These are phyloP conservation scores for Saccharomycopsis sp. DNA, from an alignment of 805 yeast species.

Conservation along the genomic window DNA sequence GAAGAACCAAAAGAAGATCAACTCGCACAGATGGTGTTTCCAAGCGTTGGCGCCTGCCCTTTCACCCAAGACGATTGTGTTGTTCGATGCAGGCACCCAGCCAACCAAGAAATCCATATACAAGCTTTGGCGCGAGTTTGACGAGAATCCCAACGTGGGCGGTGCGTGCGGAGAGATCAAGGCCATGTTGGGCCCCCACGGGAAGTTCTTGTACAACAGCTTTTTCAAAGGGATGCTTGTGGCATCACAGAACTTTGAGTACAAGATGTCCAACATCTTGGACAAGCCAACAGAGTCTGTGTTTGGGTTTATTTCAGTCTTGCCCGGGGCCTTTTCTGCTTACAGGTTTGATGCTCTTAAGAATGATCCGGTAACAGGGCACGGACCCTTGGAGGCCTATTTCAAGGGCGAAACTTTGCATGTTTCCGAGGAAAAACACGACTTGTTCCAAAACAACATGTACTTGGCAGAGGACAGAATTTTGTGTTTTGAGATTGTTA, in stretches of 20 bases:
- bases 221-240: slow-evolving; percentile 30
- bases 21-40: slow-evolving; percentile 63
- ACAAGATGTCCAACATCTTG: slow-evolving; percentile 56
- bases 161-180: slow-evolving; percentile 70
- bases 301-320: slow-evolving; percentile 55
- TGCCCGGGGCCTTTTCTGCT: slow-evolving; percentile 65
- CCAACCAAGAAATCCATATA: slow-evolving; percentile 49
- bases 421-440: slow-evolving; percentile 51
- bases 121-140: slow-evolving; percentile 56
- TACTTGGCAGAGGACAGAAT: slow-evolving; percentile 64
- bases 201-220: slow-evolving; percentile 46
- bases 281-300: slow-evolving; percentile 60
- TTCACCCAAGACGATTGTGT: slow-evolving; percentile 47
- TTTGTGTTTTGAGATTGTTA: slow-evolving; percentile 54
- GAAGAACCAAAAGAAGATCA: slow-evolving; percentile 53
- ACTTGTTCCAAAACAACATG: slow-evolving; percentile 60
- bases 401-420: slow-evolving; percentile 58
- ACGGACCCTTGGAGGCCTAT: slow-evolving; percentile 55
- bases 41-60: slow-evolving; percentile 52
- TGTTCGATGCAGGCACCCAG: slow-evolving; percentile 58
- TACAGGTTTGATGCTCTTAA: slow-evolving; percentile 50
- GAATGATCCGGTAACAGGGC: slow-evolving; percentile 39
- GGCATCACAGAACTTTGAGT: slow-evolving; percentile 59
- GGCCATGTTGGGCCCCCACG: slow-evolving; percentile 42
- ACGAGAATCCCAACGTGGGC: slow-evolving; percentile 48